phyloP scores from a whole-genome alignment of 1,139 yeast species.

The Hemisphaericaspora xylanilytica region DNA sequence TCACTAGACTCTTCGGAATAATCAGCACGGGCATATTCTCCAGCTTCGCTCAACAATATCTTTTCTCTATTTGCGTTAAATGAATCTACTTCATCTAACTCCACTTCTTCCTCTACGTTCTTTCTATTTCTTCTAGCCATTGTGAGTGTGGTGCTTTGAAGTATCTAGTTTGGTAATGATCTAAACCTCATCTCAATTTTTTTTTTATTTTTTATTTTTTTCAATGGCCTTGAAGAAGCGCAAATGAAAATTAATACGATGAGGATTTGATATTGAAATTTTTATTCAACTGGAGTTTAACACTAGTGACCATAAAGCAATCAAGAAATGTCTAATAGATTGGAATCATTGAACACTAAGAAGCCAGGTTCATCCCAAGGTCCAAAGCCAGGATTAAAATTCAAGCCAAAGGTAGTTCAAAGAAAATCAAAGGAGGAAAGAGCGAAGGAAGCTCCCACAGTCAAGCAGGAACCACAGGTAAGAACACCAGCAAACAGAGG shows the following conservation, averaged over 20 bases:
- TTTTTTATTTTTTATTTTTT: no score
- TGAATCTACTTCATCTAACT: constrained; percentile 67
- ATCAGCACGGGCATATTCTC: constrained; percentile 30
- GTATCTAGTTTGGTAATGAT: no score
- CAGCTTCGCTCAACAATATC: constrained; percentile 59
- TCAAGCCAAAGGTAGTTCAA: constrained; percentile 80
- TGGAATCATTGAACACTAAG: constrained; percentile 43
- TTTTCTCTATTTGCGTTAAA: constrained; percentile 67
- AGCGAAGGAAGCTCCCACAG: constrained; percentile 65
- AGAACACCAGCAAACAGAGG: constrained; percentile 26
- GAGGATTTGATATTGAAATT: not conserved
- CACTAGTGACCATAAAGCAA: no score
- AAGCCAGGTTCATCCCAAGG: constrained; percentile 22
- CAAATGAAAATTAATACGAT: not conserved
- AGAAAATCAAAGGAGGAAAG: constrained; percentile 81
- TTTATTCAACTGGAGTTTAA: no score
- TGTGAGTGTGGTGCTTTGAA: constrained; percentile 1
- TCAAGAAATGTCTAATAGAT: constrained; percentile 38
- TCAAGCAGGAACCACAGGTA: constrained; percentile 36
- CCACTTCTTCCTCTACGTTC: constrained; percentile 27
- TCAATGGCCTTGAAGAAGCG: no score
- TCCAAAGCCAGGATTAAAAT: constrained; percentile 57
- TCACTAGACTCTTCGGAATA: constrained; percentile 40
- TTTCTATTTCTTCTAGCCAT: constrained; percentile 17
- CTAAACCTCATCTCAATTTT: constrained; percentile 13